Evolutionary conservation across 129 eudicot species (phyloP), one percentile per base, ranked within the genome.

Genomic region (Gnaphalium uliginosum): DNA sequence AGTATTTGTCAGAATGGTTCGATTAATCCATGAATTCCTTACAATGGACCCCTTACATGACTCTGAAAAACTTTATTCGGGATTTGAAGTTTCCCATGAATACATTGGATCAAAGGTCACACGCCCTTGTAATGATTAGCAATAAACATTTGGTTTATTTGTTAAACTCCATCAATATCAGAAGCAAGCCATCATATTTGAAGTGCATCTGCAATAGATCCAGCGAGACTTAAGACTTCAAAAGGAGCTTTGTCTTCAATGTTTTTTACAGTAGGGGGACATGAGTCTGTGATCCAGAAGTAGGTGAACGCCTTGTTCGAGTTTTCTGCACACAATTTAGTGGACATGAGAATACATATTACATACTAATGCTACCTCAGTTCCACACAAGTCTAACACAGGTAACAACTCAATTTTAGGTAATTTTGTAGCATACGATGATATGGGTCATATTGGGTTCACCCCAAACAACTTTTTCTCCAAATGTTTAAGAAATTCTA

Each of bases 231-330:
- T 72, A 93, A 30, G 64, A 93, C 93, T 81, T 90, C 96, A 59
- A 93, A 93, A 2, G 96, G 98, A 75, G 96, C 93, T 84, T 83
- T 84, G 27, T 82, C 74, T 33, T 67, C 92, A 19, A 93, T 88
- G 71, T 81, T 89, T 77, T 85, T 85, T 74, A 90, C 96, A 25
- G 98, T 93, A 2, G 5, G 78, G 15, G 93, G 80, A 80, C 98
- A 90, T 0, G 98, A 90, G 62, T 90, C 96, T 3, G 96, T 93
- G 83, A 84, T 84, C 98, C 98, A 93, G 71, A 93, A 93, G 92
- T 90, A 81, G 29, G 88, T 25, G 75, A 93, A 90, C 18, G 85
- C 91, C 79, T 84, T 83, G 82, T 83, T 82, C 0, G 85, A 80
- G 56, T 71, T 81, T 75, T 66, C 82, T 75, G 75, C 78, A 73